Percentiles rank a stretch among this genome's conserved stretches.
phyloP scores from a whole-genome alignment of 2,329 filamentous ascomycete genomes.

The Penicillium decumbens region DNA sequence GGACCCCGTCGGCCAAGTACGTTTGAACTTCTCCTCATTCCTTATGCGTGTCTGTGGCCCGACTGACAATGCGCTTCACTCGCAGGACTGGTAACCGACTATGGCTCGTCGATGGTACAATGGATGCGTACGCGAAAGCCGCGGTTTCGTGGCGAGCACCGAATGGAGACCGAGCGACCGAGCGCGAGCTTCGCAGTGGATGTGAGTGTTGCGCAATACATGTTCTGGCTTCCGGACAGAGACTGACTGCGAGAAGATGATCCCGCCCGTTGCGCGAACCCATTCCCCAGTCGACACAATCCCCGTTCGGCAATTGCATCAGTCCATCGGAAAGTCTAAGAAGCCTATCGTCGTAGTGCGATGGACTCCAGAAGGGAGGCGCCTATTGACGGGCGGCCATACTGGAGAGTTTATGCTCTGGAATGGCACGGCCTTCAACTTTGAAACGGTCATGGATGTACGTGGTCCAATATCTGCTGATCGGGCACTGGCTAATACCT shows the following conservation, averaged over 20 bases:
- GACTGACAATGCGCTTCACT: conserved; percentile 14
- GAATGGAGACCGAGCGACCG: conserved; percentile 75
- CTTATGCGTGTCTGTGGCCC: not conserved
- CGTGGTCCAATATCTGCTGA: conserved; percentile 12
- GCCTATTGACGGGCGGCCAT: conserved; percentile 86
- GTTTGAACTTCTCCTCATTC: conserved; percentile 6
- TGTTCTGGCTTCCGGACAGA: not conserved
- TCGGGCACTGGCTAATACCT: conserved; percentile 3
- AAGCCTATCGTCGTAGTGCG: conserved; percentile 95
- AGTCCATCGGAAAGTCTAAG: conserved; percentile 97
- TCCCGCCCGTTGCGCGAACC: conserved; percentile 73
- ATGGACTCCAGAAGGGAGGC: conserved; percentile 93
- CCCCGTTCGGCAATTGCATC: conserved; percentile 91
- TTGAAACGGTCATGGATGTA: conserved; percentile 94
- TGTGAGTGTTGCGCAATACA: conserved; percentile 50
- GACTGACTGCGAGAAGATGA: conserved; percentile 57
- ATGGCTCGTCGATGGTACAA: conserved; percentile 81
- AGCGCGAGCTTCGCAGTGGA: conserved; percentile 87
- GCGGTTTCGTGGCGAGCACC: conserved; percentile 66
- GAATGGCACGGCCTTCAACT: conserved; percentile 99
- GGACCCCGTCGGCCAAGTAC: conserved; percentile 42
- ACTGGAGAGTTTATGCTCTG: conserved; percentile 97
- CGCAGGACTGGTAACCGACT: conserved; percentile 83
- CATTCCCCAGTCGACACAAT: conserved; percentile 77
- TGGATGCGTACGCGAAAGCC: conserved; percentile 83